A percentile compares a stretch with the other conserved stretches of the same genome.
Evolutionary conservation across 352 stramenopile genomes (phyloP).

Genomic region (Globisporangium middletonii): DNA sequence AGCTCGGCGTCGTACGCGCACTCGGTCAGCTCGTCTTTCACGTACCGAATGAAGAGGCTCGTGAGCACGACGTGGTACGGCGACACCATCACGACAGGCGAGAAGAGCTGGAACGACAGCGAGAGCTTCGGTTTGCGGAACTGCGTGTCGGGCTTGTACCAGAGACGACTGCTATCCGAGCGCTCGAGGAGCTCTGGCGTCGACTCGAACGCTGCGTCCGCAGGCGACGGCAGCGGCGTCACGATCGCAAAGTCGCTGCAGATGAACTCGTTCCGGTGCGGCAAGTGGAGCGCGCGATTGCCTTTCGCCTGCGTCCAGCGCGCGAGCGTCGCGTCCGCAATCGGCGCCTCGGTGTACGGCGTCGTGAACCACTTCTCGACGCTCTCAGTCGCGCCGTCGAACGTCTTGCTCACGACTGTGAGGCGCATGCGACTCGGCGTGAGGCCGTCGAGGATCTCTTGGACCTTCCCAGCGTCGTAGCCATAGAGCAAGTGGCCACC

Average conservation of each 20-base stretch:
- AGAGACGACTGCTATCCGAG: constrained; percentile 38
- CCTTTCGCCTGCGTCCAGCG: constrained; percentile 27
- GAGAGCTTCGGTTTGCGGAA: constrained; percentile 91
- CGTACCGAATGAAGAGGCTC: constrained; percentile 59
- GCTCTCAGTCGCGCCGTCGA: constrained; percentile 38
- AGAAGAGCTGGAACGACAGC: constrained; percentile 65
- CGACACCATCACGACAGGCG: constrained; percentile 41
- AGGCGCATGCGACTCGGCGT: constrained; percentile 50
- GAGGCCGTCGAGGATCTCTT: constrained; percentile 46
- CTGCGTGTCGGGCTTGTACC: constrained; percentile 86
- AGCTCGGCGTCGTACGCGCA: constrained; percentile 74
- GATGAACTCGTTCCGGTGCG: constrained; percentile 72
- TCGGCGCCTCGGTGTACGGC: constrained; percentile 37
- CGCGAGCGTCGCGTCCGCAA: constrained; percentile 28
- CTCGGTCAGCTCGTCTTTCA: constrained; percentile 85
- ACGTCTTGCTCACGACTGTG: constrained; percentile 63
- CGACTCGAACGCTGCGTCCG: constrained; percentile 3
- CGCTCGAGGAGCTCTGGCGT: constrained; percentile 4
- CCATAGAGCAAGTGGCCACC: constrained; percentile 58
- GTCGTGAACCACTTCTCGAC: constrained; percentile 70
- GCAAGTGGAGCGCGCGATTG: constrained; percentile 37
- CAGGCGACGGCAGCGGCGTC: neutral
- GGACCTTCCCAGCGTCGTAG: constrained; percentile 47
- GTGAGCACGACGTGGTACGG: constrained; percentile 70
- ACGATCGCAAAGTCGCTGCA: constrained; percentile 68